These are phyloP conservation scores for Ogataea wickerhamii DNA, from an alignment of 805 yeast genomes.

Conservation along the genomic window DNA sequence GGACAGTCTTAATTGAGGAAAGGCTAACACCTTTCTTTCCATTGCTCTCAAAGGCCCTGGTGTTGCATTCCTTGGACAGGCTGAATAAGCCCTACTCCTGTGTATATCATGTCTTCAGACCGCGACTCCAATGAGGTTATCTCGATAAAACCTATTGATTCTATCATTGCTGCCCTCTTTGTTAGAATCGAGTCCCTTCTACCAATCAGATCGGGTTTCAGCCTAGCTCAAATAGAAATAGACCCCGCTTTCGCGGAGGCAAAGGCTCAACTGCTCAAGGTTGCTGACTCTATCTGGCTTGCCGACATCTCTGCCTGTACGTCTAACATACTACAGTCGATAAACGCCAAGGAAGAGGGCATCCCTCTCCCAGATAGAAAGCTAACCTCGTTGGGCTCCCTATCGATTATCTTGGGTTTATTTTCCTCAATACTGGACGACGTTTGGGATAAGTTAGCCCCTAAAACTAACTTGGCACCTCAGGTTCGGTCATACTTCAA, in stretches of 20 bases:
- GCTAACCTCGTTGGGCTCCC: conserved; percentile 30
- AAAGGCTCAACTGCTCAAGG: conserved; percentile 31
- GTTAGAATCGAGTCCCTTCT: conserved; percentile 32
- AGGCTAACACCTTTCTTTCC: too few relatives aligned
- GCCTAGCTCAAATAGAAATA: conserved; percentile 35
- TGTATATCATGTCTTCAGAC: not conserved
- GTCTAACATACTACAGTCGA: conserved; percentile 23
- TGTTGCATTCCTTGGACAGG: too few relatives aligned
- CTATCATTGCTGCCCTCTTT: conserved; percentile 35
- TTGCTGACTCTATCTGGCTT: conserved; percentile 28
- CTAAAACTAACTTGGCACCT: not conserved
- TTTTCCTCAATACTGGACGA: conserved; percentile 33
- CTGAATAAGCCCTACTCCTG: too few relatives aligned
- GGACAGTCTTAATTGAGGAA: too few relatives aligned
- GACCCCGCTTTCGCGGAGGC: conserved; percentile 34
- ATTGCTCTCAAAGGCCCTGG: too few relatives aligned
- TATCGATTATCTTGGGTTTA: conserved; percentile 36
- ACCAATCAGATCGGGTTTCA: conserved; percentile 36
- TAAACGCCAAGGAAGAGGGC: conserved; percentile 24
- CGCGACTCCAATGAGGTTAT: not conserved
- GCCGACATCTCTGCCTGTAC: conserved; percentile 31
- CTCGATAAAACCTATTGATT: conserved; percentile 7
- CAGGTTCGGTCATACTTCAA: conserved; percentile 6
- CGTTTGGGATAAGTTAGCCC: conserved; percentile 17
- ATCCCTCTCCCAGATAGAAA: conserved; percentile 26